Base-by-base conservation (phyloP, 176 grass and related monocot species). In the Aegilops tauschii region DNA sequence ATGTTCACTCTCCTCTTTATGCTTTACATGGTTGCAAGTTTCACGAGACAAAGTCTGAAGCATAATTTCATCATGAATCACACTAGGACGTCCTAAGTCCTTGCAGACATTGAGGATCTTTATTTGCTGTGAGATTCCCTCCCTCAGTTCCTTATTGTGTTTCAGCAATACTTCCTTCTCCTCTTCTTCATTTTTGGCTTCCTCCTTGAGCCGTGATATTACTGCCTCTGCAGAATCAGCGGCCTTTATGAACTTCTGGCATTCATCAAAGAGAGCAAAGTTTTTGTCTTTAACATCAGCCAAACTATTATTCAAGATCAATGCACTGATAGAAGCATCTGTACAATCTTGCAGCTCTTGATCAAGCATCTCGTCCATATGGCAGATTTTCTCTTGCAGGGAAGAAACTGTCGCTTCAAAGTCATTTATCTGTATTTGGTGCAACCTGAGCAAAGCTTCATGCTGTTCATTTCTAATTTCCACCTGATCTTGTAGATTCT, bases 221-320 rank as follows among this genome's bases (percentile, higher is more conserved):
- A 87, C 71, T 76, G 27, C 29, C 52, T 91, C 86, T 40, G 88
- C 68, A 30, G 69, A 68, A 74, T 78, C 37, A 87, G 86, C 85
- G 28, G 77, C 63, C n/a, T 85, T 49, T 76, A 89, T 61, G 52
- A 89, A 81, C 76, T 86, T 86, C 90, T 88, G 78, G 47, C 69
- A 85, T 88, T 88, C 82, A 77, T 76, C n/a, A 17, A 74, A 81
- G 61, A 91, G 82, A 78, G 49, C 49, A 27, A 78, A 81, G 40
- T 92, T 89, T 58, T 77, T 89, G 10, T 86, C 90, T 87, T 80
- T 58, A 54, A 75, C 81, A 70, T 95, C 90, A 20, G 50, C 79
- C 78, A 92, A 92, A 86, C 83, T 92, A 64, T 74, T 91, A 44
- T 95, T 44, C 65, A 95, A 91, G 47, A 91, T 76, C 61, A 93